Conservation (phyloP, 352 stramenopile species). For the Globisporangium barbulae region DNA sequence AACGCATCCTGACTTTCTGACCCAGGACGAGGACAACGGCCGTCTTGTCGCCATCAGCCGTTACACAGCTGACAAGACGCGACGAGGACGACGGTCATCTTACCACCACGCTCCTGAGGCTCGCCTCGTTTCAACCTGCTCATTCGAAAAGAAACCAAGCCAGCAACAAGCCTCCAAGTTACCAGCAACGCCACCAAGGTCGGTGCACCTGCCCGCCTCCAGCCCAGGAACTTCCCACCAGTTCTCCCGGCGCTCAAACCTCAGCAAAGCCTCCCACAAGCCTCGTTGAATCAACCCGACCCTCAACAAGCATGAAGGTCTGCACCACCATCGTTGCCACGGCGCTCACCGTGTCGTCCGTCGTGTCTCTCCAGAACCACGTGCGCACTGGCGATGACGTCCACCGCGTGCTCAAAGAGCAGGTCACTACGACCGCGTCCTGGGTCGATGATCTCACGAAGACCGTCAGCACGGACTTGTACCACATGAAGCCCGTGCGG, state of each 20-base stretch:
- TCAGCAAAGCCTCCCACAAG: slow-evolving; percentile 1
- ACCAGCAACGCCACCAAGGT: background rate
- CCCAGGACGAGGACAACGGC: too few relatives aligned
- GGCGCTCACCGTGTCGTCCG: slow-evolving; percentile 1
- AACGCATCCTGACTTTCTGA: too few relatives aligned
- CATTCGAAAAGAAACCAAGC: slow-evolving; percentile 4
- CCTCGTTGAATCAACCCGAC: background rate
- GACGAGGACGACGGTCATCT: too few relatives aligned
- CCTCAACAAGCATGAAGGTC: slow-evolving; percentile 16
- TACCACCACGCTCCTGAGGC: background rate
- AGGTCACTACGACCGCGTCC: background rate
- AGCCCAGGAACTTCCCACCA: background rate
- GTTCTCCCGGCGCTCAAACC: background rate
- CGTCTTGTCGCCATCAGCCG: too few relatives aligned
- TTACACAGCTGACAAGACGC: too few relatives aligned
- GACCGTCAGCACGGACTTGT: slow-evolving; percentile 35
- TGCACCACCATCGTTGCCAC: slow-evolving; percentile 3
- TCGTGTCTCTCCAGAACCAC: background rate
- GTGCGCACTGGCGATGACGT: background rate
- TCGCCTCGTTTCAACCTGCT: background rate
- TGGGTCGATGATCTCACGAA: slow-evolving; percentile 24
- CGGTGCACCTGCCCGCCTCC: slow-evolving; percentile 1
- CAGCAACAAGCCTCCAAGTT: slow-evolving; percentile 5
- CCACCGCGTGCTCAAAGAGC: slow-evolving; percentile 13
- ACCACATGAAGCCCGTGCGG: slow-evolving; percentile 55